phyloP scores from a whole-genome alignment of 768 basidiomycete genomes.

The Collybia sordida region DNA sequence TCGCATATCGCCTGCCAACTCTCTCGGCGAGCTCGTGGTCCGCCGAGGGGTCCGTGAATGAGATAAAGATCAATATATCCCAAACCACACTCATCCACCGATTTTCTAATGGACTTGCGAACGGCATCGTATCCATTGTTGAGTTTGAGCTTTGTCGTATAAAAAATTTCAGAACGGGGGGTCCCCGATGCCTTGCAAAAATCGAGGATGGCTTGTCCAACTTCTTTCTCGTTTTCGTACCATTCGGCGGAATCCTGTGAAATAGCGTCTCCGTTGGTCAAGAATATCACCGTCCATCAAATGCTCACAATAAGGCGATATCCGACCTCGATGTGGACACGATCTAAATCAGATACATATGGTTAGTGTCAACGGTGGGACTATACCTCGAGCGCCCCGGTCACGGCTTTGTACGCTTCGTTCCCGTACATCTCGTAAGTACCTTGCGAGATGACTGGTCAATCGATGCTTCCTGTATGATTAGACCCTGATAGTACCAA shows the following conservation, averaged over 20 bases:
- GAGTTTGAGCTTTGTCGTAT: constrained; percentile 66
- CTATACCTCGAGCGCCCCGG: constrained; percentile 58
- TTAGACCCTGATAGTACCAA: constrained; percentile 34
- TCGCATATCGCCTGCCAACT: constrained; percentile 69
- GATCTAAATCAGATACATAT: no score
- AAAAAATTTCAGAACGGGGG: constrained; percentile 62
- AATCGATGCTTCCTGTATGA: constrained; percentile 1
- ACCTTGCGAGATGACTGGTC: constrained; percentile 23
- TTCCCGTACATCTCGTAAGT: constrained; percentile 65
- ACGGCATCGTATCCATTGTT: constrained; percentile 54
- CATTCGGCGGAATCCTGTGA: constrained; percentile 47
- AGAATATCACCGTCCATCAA: not conserved
- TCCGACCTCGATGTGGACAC: constrained; percentile 42
- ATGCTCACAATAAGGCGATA: constrained; percentile 60
- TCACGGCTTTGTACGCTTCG: constrained; percentile 55
- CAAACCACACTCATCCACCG: constrained; percentile 52
- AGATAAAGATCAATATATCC: constrained; percentile 72
- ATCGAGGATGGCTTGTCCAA: constrained; percentile 58
- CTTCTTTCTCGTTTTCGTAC: constrained; percentile 68
- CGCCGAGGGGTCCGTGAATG: constrained; percentile 68
- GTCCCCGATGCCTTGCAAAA: constrained; percentile 47
- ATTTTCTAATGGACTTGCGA: constrained; percentile 48
- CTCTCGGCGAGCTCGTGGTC: constrained; percentile 51
- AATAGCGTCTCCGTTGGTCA: constrained; percentile 17
- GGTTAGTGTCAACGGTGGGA: no score